These are phyloP conservation scores for Areca catechu DNA, from an alignment of 176 grass and related monocot species.

Conservation along the genomic window DNA sequence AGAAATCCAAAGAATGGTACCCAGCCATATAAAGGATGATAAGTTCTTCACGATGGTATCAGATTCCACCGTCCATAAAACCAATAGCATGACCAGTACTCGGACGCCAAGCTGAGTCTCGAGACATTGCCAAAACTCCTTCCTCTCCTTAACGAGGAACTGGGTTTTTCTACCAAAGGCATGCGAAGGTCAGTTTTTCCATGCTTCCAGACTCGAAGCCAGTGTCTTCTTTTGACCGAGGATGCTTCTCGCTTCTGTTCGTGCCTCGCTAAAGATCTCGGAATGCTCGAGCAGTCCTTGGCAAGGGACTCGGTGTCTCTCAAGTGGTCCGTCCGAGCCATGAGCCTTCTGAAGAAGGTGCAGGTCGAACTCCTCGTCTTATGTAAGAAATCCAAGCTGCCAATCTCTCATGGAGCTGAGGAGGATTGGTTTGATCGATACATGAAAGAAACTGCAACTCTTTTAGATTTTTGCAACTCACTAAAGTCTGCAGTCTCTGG, in stretches of 20 bases:
- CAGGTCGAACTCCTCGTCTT: slow-evolving; percentile 59
- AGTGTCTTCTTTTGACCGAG: slow-evolving; percentile 18
- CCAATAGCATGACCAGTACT: slow-evolving; percentile 6
- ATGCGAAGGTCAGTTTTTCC: slow-evolving; percentile 21
- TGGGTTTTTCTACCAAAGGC: not conserved
- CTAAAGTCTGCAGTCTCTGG: slow-evolving; percentile 55
- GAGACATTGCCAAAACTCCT: not conserved
- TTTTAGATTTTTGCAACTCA: slow-evolving; percentile 85
- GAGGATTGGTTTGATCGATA: slow-evolving; percentile 84
- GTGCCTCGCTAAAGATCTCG: slow-evolving; percentile 54
- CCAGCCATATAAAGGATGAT: slow-evolving; percentile 18
- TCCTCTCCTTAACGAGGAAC: not conserved
- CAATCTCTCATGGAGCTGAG: slow-evolving; percentile 11
- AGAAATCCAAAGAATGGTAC: not conserved
- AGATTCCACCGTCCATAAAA: slow-evolving; percentile 13
- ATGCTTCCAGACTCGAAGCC: slow-evolving; percentile 6
- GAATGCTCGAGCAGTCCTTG: slow-evolving; percentile 42
- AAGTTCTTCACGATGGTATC: not conserved
- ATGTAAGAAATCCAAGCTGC: slow-evolving; percentile 52
- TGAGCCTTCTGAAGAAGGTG: slow-evolving; percentile 83
- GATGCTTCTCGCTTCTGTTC: slow-evolving; percentile 52
- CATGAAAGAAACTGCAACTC: slow-evolving; percentile 87
- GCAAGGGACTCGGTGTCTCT: slow-evolving; percentile 44
- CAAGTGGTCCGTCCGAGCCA: slow-evolving; percentile 65
- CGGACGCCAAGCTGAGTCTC: no score